Conservation (phyloP, 1,284 basidiomycete species). For the Leccinum colubrinum region DNA sequence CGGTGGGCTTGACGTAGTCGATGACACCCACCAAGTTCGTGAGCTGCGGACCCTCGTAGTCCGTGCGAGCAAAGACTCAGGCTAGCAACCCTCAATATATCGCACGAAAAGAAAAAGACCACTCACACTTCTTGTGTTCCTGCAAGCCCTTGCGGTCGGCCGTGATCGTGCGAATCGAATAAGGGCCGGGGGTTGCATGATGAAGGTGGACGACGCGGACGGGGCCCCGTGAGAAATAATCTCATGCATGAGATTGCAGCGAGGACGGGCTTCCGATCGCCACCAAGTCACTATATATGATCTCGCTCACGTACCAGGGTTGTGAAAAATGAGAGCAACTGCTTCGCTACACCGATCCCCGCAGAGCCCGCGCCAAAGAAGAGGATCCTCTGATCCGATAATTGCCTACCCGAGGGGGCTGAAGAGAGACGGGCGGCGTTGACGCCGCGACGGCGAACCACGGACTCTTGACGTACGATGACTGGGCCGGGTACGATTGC, state of each 20-base stretch:
- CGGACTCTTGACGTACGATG: conserved; percentile 35
- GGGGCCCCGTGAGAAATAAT: too few relatives aligned
- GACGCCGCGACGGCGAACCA: conserved; percentile 59
- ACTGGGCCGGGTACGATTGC: conserved; percentile 19
- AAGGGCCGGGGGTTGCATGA: too few relatives aligned
- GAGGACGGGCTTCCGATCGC: too few relatives aligned
- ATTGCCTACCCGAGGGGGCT: conserved; percentile 55
- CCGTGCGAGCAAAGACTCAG: conserved; percentile 68
- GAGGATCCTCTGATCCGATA: conserved; percentile 74
- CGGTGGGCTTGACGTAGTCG: conserved; percentile 78
- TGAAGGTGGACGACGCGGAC: too few relatives aligned
- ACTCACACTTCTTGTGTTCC: conserved; percentile 67
- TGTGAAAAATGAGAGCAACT: conserved; percentile 76
- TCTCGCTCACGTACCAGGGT: conserved; percentile 58
- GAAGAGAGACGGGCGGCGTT: conserved; percentile 71
- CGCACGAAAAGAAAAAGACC: not conserved
- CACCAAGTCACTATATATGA: not conserved
- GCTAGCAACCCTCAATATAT: not conserved
- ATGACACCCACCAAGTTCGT: conserved; percentile 70
- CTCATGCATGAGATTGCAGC: too few relatives aligned
- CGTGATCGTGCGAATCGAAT: conserved; percentile 42
- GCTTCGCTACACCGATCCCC: conserved; percentile 80
- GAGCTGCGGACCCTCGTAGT: conserved; percentile 63
- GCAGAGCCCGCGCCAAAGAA: conserved; percentile 81
- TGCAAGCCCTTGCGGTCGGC: conserved; percentile 63